These are phyloP conservation scores for Colletotrichum liaoningense DNA, from an alignment of 2,329 filamentous ascomycete species.

Conservation along the genomic window DNA sequence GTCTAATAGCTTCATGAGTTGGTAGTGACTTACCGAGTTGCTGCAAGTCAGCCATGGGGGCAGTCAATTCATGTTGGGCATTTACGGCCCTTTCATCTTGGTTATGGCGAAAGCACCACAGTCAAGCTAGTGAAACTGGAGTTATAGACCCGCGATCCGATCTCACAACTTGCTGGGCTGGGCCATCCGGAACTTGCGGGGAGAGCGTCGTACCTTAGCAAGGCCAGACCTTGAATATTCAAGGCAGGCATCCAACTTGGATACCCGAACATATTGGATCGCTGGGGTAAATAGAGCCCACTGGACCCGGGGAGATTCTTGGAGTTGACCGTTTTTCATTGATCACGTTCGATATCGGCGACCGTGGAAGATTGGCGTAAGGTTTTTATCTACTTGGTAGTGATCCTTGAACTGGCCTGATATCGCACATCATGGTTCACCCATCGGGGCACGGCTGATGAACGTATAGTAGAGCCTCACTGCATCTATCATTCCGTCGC, in stretches of 20 bases:
- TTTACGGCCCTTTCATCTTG: too few relatives aligned
- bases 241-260: not conserved
- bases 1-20: not conserved
- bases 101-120: not conserved
- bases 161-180: not conserved
- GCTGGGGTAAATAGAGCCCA: not conserved
- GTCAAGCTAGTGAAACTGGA: not conserved
- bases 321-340: not conserved
- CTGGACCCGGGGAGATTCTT: not conserved
- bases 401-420: not conserved
- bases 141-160: not conserved
- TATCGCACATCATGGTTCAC: not conserved
- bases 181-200: not conserved
- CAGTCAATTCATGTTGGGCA: too few relatives aligned
- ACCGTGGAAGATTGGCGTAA: not conserved
- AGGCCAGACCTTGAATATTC: not conserved
- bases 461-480: not conserved
- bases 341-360: not conserved
- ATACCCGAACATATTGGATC: not conserved
- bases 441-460: not conserved
- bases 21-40: not conserved
- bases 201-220: not conserved
- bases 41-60: too few relatives aligned
- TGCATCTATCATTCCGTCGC: not conserved
- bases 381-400: not conserved